Evolutionary conservation across 306 rosid genomes (phyloP).

Genomic region (Lotus japonicus): DNA sequence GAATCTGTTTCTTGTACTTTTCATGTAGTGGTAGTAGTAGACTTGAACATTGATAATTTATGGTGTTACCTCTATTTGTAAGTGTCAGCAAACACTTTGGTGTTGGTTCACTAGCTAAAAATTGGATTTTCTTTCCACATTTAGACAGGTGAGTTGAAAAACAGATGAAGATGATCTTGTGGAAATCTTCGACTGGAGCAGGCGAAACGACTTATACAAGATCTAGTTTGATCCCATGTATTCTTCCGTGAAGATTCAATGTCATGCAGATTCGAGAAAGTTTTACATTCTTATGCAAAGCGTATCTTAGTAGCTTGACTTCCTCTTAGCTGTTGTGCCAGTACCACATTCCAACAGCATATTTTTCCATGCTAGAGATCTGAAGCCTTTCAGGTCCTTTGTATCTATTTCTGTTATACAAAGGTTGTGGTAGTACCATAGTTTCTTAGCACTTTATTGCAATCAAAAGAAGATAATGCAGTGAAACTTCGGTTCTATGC

Average conservation of each 20-base stretch:
- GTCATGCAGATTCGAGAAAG: no score
- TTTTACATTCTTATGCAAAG: background rate
- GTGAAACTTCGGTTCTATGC: background rate
- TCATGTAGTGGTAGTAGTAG: background rate
- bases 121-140: constrained; percentile 6
- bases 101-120: background rate
- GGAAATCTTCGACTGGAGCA: background rate
- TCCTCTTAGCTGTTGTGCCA: constrained; percentile 3
- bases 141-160: constrained; percentile 27
- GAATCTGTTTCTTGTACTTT: background rate
- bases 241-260: background rate
- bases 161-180: constrained; percentile 13
- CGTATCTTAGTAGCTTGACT: background rate
- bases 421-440: background rate
- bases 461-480: constrained; percentile 5
- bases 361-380: constrained; percentile 7
- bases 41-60: constrained; percentile 14
- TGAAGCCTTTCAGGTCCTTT: constrained; percentile 3
- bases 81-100: background rate
- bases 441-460: background rate
- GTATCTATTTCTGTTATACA: constrained; percentile 7
- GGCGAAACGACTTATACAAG: constrained; percentile 13
- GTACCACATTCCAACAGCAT: constrained; percentile 16
- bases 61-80: background rate
- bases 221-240: constrained; percentile 5